Base-by-base conservation (phyloP, 441 rosid genomes). In the Lepidium campestre region DNA sequence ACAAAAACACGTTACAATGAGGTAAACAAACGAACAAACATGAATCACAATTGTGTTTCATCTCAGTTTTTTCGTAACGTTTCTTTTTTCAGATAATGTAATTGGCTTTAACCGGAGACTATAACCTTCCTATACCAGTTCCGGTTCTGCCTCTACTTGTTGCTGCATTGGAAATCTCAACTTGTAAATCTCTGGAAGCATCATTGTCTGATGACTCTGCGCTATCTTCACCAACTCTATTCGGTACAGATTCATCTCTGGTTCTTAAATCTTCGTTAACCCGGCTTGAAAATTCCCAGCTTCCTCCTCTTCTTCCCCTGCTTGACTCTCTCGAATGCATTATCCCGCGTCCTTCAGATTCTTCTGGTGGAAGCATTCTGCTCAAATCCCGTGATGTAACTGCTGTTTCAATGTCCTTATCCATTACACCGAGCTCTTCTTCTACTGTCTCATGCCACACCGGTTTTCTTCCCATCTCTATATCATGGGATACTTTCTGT, bases 391-490 rank as follows among this genome's bases (percentile, higher is more conserved):
- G 85, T 12, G 91, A 81, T 15, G 78, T 59, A 31, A 81, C 81
- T 15, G 80, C 72, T 57, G 79, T 70, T 54, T 78, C 84, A 41
- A 75, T 56, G 42, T 74, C 78, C 57, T 79, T 74, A 18, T 77
- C 82, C 57, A 68, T 34, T 17, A 78, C 81, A 57, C 75, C 77
- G 10, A 77, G 67, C 57, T 79, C 78, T 65, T 79, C 84, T 36
- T 80, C 90, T 49, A 69, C 72, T 62, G 77, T 59, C 49, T 78
- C 82, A 49, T 79, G 83, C 99, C 96, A 86, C 31, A 78, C 82
- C 3, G 95, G 85, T 79, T 94, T 94, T 71, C 86, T 85, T 19
- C 90, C 97, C 87, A 80, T 83, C 77, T 86, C 98, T 57, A 91
- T 76, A 79, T 91, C 96, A n/a, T 82, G 74, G 2, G 62, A 68